Percentiles rank a stretch among this genome's conserved stretches.
Evolutionary conservation across 169 alveolate species (phyloP).

Genomic region (Theileria sp.): DNA sequence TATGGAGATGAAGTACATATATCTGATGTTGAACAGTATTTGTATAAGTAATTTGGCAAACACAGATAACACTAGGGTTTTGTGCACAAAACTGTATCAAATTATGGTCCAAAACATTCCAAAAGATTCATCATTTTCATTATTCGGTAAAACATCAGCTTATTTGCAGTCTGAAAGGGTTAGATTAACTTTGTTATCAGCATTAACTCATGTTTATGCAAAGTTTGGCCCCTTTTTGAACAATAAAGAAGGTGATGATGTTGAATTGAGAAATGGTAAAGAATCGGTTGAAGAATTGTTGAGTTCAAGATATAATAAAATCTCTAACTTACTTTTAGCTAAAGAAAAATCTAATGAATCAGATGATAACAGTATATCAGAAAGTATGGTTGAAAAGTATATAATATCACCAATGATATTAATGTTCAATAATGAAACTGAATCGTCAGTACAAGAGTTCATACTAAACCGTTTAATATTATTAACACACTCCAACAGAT

Average conservation of each 20-base stretch:
- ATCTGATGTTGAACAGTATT: neutral
- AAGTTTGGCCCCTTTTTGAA: neutral
- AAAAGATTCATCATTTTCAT: constrained; percentile 23
- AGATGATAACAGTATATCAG: neutral
- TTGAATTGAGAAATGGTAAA: neutral
- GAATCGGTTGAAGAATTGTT: neutral
- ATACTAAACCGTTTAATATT: constrained; percentile 1
- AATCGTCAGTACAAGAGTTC: neutral
- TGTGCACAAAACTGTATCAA: neutral
- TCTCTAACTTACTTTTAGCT: neutral
- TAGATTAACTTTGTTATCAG: constrained; percentile 8
- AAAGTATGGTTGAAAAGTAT: constrained; percentile 8
- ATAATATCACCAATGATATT: constrained; percentile 18
- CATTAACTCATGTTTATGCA: constrained; percentile 21
- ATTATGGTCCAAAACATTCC: neutral
- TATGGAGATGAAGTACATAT: neutral
- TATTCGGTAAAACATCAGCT: constrained; percentile 23
- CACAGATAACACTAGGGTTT: neutral
- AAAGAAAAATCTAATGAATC: neutral
- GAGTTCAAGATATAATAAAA: constrained; percentile 13
- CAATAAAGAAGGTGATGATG: neutral
- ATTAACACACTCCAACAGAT: neutral
- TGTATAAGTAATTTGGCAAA: constrained; percentile 4
- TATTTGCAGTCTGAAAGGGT: constrained; percentile 21
- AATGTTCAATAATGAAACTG: constrained; percentile 16